A percentile compares a stretch with the other conserved stretches of the same genome.
Conservation (phyloP, 164 flowering plant genomes). For the Piper betle region DNA sequence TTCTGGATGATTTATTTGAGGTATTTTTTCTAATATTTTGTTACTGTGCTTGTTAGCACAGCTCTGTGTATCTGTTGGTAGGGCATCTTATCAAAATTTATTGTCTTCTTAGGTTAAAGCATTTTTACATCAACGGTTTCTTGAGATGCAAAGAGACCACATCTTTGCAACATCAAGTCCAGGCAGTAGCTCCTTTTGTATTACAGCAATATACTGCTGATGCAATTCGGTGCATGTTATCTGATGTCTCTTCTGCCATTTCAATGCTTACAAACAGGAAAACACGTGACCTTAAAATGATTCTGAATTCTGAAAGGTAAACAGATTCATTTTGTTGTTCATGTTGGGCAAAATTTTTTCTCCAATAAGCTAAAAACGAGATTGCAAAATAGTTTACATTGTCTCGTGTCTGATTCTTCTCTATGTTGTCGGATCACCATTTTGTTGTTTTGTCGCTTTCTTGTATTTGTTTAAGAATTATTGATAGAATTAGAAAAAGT, state of each 20-base stretch:
- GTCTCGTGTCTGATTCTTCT: too few relatives aligned
- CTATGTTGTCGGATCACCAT: too few relatives aligned
- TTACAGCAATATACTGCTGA: constrained; percentile 81
- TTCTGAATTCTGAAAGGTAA: constrained; percentile 91
- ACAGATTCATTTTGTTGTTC: background rate
- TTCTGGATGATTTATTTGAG: constrained; percentile 97
- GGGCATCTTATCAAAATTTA: background rate
- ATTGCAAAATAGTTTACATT: too few relatives aligned
- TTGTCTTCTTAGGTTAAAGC: constrained; percentile 55
- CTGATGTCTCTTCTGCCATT: constrained; percentile 55
- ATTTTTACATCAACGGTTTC: constrained; percentile 68
- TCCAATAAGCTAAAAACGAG: too few relatives aligned
- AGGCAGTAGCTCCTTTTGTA: constrained; percentile 86
- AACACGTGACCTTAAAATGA: constrained; percentile 78
- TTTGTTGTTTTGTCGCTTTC: too few relatives aligned
- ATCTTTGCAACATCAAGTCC: constrained; percentile 91
- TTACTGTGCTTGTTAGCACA: too few relatives aligned
- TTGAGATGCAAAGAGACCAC: constrained; percentile 67
- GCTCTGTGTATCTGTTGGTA: too few relatives aligned
- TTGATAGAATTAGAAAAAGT: too few relatives aligned
- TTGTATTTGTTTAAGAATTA: too few relatives aligned
- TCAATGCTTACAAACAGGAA: constrained; percentile 64
- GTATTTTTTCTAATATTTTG: constrained; percentile 18
- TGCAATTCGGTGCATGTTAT: constrained; percentile 55
- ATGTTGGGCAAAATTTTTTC: background rate